A percentile compares a stretch with the other conserved stretches of the same genome.
phyloP scores from a whole-genome alignment of 495 filamentous ascomycete species.

The Pseudoneurospora amorphoporcata region DNA sequence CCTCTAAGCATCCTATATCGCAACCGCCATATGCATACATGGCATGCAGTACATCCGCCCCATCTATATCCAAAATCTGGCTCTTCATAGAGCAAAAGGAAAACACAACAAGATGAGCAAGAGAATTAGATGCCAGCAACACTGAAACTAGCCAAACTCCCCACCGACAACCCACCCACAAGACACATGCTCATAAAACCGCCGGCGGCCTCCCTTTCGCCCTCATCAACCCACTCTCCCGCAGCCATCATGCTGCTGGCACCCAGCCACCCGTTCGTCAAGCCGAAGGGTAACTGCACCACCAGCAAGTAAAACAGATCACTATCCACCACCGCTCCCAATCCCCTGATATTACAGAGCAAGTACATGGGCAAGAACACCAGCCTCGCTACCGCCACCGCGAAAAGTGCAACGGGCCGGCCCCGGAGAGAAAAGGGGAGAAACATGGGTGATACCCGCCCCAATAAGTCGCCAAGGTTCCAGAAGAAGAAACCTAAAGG shows the following conservation, averaged over 20 bases:
- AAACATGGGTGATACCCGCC: conserved; percentile 59
- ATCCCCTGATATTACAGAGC: conserved; percentile 72
- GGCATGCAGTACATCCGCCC: neutral
- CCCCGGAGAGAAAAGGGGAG: conserved; percentile 49
- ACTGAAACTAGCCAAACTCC: conserved; percentile 82
- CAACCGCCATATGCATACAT: neutral
- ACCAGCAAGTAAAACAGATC: conserved; percentile 81
- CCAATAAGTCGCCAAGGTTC: conserved; percentile 80
- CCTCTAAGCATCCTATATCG: neutral
- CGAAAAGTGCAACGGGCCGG: conserved; percentile 53
- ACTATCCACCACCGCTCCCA: conserved; percentile 58
- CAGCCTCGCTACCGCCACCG: conserved; percentile 49
- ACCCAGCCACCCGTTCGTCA: conserved; percentile 77
- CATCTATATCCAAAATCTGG: neutral
- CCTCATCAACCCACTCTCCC: conserved; percentile 61
- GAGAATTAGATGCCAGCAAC: conserved; percentile 38
- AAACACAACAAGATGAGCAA: neutral
- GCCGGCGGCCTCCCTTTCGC: conserved; percentile 78
- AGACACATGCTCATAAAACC: conserved; percentile 90
- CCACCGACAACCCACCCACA: conserved; percentile 69
- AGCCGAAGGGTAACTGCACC: conserved; percentile 74
- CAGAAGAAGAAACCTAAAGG: conserved; percentile 86
- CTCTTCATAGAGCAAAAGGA: neutral
- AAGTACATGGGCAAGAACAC: conserved; percentile 77
- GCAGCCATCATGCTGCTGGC: conserved; percentile 87